A percentile compares a stretch with the other conserved stretches of the same genome.
These are phyloP conservation scores for Erythrophleum ivorense DNA, from an alignment of 331 rosid species.

Conservation along the genomic window DNA sequence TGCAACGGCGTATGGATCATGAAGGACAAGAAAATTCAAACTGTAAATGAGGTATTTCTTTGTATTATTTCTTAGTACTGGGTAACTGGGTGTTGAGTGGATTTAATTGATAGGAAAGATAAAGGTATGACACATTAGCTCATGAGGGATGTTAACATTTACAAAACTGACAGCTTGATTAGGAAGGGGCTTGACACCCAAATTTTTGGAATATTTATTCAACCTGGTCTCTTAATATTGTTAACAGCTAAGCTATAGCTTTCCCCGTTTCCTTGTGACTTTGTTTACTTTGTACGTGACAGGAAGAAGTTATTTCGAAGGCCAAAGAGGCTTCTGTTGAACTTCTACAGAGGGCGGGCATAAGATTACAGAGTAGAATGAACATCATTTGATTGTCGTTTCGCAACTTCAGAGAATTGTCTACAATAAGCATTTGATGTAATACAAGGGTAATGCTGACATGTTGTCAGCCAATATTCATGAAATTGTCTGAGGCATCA, in stretches of 20 bases:
- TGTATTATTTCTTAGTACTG: conserved; percentile 5
- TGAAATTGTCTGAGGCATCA: not conserved
- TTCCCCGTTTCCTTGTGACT: not conserved
- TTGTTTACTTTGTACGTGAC: conserved; percentile 39
- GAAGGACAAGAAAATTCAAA: conserved; percentile 77
- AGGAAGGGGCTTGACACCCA: not conserved
- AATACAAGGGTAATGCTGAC: too few relatives aligned
- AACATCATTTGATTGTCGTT: conserved; percentile 54
- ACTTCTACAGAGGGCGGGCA: conserved; percentile 74
- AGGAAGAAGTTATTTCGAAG: conserved; percentile 67
- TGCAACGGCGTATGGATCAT: conserved; percentile 93
- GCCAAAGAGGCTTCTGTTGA: conserved; percentile 69
- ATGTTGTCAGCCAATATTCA: not conserved
- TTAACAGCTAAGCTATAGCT: not conserved
- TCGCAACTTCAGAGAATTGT: too few relatives aligned
- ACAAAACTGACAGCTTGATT: not conserved
- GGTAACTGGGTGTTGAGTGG: not conserved
- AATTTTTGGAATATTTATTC: conserved; percentile 11
- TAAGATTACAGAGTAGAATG: conserved; percentile 69
- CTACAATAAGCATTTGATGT: not conserved
- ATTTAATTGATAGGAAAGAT: not conserved
- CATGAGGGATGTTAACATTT: not conserved
- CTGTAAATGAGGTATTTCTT: conserved; percentile 68
- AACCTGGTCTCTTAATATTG: conserved; percentile 17
- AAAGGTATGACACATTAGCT: not conserved